A percentile compares a stretch with the other conserved stretches of the same genome.
Evolutionary conservation across 208 protist genomes (phyloP).

Genomic region (Crithidia sp.): DNA sequence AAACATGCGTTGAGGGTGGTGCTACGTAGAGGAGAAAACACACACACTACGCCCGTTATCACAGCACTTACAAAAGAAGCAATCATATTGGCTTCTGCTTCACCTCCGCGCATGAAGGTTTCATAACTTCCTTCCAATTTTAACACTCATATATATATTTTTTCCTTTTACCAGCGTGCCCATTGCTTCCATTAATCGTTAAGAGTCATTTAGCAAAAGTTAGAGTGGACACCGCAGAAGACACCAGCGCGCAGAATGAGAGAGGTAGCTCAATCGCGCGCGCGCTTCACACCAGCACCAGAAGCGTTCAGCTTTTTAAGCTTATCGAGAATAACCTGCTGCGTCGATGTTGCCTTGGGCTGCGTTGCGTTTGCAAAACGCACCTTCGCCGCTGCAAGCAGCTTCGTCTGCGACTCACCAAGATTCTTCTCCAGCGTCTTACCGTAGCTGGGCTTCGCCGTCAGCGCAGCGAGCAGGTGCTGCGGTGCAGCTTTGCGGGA

Average conservation of each 20-base stretch:
- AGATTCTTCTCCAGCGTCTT: slow-evolving; percentile 50
- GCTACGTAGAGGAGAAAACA: too few species aligned
- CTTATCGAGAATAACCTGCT: slow-evolving; percentile 65
- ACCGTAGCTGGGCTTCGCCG: slow-evolving; percentile 42
- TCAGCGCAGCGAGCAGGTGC: slow-evolving; percentile 61
- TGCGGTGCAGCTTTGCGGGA: slow-evolving; percentile 63
- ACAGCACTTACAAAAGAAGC: too few species aligned
- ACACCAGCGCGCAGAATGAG: background rate
- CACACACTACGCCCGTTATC: too few species aligned
- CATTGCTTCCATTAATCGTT: background rate
- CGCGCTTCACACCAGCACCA: slow-evolving; percentile 18
- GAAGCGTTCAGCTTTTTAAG: slow-evolving; percentile 39
- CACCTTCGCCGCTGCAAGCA: slow-evolving; percentile 60
- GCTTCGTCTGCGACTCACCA: slow-evolving; percentile 46
- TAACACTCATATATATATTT: background rate
- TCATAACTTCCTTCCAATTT: background rate
- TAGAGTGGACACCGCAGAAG: too few species aligned
- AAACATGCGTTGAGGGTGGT: too few species aligned
- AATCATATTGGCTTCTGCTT: too few species aligned
- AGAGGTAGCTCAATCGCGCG: slow-evolving; percentile 18
- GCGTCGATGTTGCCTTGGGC: slow-evolving; percentile 64
- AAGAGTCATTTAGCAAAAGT: background rate
- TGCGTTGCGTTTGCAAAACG: slow-evolving; percentile 64
- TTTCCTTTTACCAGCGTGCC: background rate
- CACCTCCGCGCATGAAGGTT: too few species aligned